A percentile compares a stretch with the other conserved stretches of the same genome.
Conservation (phyloP, 495 filamentous ascomycete species). For the Cladorrhinum samala region DNA sequence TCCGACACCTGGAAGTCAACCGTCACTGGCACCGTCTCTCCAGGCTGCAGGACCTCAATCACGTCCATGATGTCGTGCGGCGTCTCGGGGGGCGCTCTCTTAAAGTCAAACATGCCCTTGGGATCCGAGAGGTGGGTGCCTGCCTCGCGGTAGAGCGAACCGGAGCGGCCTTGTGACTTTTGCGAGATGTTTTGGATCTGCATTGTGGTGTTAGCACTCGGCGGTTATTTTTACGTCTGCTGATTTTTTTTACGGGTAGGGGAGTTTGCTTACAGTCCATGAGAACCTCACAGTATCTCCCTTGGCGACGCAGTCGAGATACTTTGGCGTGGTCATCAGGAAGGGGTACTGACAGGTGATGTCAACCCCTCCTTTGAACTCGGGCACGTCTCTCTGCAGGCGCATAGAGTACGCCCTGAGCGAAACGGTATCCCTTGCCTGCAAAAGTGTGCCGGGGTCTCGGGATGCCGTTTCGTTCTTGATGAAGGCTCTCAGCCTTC, state of each 20-base stretch:
- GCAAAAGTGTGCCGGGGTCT: conserved; percentile 7
- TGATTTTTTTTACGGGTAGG: no score
- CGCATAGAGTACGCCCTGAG: conserved; percentile 17
- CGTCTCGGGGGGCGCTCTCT: conserved; percentile 7
- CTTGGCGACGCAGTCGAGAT: conserved; percentile 23
- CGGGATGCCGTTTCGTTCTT: conserved; percentile 15
- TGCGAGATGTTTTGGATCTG: conserved; percentile 22
- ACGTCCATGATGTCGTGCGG: conserved; percentile 18
- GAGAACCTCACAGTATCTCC: conserved; percentile 17
- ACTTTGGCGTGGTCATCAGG: conserved; percentile 15
- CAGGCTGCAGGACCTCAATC: conserved; percentile 18
- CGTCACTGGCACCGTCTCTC: conserved; percentile 9
- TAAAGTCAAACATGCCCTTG: conserved; percentile 13
- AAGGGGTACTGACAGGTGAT: conserved; percentile 20
- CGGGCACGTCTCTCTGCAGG: conserved; percentile 17
- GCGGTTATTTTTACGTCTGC: no score
- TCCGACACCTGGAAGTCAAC: conserved; percentile 19
- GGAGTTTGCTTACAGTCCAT: conserved; percentile 15
- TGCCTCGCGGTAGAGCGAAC: conserved; percentile 1
- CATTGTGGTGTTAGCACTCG: no score
- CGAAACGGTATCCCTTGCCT: conserved; percentile 16
- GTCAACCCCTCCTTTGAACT: conserved; percentile 12
- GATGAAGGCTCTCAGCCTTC: conserved; percentile 19
- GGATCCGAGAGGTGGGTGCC: conserved; percentile 17
- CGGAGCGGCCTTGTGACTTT: conserved; percentile 16